phyloP scores from a whole-genome alignment of 768 basidiomycete genomes.

The Filobasidium floriforme region DNA sequence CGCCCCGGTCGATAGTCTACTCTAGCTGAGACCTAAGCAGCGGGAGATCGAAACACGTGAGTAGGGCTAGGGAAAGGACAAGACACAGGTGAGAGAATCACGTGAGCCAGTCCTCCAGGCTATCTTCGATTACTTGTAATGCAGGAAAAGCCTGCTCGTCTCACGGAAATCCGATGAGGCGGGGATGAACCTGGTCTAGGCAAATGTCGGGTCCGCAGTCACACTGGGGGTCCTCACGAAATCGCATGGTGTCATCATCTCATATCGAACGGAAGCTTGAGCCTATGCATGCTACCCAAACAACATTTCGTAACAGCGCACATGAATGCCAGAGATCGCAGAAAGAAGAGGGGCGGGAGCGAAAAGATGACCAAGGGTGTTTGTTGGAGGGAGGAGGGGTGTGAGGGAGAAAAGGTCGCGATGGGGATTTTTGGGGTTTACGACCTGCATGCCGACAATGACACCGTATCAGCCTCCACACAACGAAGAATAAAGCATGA shows the following conservation, averaged over 20 bases:
- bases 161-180: too few relatives aligned
- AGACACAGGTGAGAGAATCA: too few relatives aligned
- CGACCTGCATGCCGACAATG: background rate
- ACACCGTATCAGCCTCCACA: background rate
- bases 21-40: too few relatives aligned
- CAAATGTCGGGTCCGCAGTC: too few relatives aligned
- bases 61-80: too few relatives aligned
- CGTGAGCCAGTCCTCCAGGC: too few relatives aligned
- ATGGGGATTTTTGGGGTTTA: background rate
- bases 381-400: background rate
- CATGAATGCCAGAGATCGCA: background rate
- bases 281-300: background rate
- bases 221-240: too few relatives aligned
- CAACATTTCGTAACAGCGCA: background rate
- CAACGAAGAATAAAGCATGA: background rate
- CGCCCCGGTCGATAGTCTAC: too few relatives aligned
- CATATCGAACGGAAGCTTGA: background rate
- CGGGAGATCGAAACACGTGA: too few relatives aligned
- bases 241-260: background rate
- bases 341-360: background rate
- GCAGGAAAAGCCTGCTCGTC: too few relatives aligned
- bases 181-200: too few relatives aligned
- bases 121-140: too few relatives aligned
- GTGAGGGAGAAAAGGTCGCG: background rate
- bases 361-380: background rate